Percentiles rank a stretch among this genome's conserved stretches.
These are phyloP conservation scores for Ogataea philodendri DNA, from an alignment of 805 yeast species.

Conservation along the genomic window DNA sequence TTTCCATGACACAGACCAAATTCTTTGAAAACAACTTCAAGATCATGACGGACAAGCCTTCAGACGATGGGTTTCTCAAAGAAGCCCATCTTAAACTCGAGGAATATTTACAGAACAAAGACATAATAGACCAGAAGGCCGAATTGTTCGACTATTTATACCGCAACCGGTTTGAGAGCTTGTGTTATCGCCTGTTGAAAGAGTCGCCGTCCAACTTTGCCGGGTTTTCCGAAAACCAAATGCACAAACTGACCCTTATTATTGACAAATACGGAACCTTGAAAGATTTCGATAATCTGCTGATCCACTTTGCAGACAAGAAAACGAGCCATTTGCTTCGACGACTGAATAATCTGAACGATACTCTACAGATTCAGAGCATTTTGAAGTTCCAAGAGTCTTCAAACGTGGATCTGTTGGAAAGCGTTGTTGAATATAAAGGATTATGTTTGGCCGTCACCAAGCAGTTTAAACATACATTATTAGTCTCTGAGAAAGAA, in stretches of 20 bases:
- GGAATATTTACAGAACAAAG: constrained; percentile 1
- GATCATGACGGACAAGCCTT: constrained; percentile 13
- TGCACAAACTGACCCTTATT: constrained; percentile 16
- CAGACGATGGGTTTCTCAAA: not conserved
- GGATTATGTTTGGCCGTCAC: constrained; percentile 6
- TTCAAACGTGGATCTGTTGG: not conserved
- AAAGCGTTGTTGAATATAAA: not conserved
- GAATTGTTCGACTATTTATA: constrained; percentile 25
- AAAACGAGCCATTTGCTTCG: constrained; percentile 5
- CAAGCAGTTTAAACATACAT: not conserved
- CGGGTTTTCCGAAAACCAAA: constrained; percentile 14
- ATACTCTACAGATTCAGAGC: constrained; percentile 2
- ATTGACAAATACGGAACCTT: constrained; percentile 26
- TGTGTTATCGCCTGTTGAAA: constrained; percentile 15
- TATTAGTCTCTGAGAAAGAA: constrained; percentile 1
- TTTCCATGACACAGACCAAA: constrained; percentile 22
- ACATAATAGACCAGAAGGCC: constrained; percentile 7
- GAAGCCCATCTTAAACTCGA: constrained; percentile 9
- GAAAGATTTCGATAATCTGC: constrained; percentile 18
- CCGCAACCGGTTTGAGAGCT: constrained; percentile 16
- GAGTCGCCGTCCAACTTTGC: constrained; percentile 13
- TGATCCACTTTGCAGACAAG: constrained; percentile 14
- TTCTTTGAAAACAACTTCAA: constrained; percentile 30
- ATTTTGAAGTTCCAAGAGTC: constrained; percentile 3
- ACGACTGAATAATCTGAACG: constrained; percentile 1